A percentile compares a stretch with the other conserved stretches of the same genome.
Evolutionary conservation across 148 eudicot species (phyloP).

Genomic region (Silene latifolia): DNA sequence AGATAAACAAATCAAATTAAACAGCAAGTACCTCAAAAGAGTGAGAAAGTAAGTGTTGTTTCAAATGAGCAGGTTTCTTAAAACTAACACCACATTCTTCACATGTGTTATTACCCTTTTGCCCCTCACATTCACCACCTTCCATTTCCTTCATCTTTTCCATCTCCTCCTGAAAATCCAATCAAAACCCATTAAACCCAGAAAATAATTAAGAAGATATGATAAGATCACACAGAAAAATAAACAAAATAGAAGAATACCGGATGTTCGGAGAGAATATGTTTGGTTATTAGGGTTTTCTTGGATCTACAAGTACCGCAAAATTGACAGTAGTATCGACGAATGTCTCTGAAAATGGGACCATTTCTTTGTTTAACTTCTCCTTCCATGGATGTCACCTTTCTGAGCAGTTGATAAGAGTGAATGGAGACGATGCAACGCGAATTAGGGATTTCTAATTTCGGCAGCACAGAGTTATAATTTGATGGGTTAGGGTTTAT

Average conservation of each 20-base stretch:
- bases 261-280: constrained; percentile 44
- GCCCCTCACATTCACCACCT: constrained; percentile 24
- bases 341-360: constrained; percentile 62
- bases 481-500: too few species aligned
- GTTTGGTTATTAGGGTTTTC: constrained; percentile 42
- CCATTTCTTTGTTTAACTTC: constrained; percentile 3
- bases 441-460: too few species aligned
- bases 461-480: too few species aligned
- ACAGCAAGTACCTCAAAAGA: constrained; percentile 56
- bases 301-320: constrained; percentile 67
- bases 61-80: constrained; percentile 80
- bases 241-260: constrained; percentile 6
- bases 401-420: too few species aligned
- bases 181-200: not conserved
- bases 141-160: constrained; percentile 24
- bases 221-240: not conserved
- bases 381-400: constrained; percentile 20
- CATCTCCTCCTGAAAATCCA: constrained; percentile 46
- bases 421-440: too few species aligned
- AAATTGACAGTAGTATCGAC: constrained; percentile 67
- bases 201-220: too few species aligned
- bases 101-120: constrained; percentile 47
- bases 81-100: constrained; percentile 69
- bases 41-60: constrained; percentile 87
- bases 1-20: not conserved